Evolutionary conservation across 2,329 filamentous ascomycete genomes (phyloP).

Genomic region (Colletotrichum somersetense): DNA sequence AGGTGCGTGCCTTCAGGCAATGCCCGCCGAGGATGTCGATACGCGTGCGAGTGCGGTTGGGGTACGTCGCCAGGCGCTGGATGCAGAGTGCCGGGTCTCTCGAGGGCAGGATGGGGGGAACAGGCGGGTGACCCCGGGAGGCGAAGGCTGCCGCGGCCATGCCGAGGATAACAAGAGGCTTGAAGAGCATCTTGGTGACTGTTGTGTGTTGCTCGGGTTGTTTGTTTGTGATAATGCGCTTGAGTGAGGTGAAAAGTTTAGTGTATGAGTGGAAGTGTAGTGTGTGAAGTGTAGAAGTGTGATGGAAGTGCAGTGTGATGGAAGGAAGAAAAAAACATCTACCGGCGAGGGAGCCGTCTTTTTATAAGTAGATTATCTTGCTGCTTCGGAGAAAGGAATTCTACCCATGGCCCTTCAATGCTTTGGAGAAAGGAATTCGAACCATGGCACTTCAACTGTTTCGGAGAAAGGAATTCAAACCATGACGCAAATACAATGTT

Average conservation of each 20-base stretch:
- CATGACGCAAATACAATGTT: background rate
- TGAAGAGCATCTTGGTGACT: background rate
- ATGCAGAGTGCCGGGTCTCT: conserved; percentile 11
- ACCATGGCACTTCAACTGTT: background rate
- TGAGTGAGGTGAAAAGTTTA: background rate
- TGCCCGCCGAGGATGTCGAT: conserved; percentile 8
- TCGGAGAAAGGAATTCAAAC: too few relatives aligned
- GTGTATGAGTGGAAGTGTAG: background rate
- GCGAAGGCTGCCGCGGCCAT: background rate
- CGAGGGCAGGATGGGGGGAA: background rate
- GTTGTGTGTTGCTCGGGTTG: background rate
- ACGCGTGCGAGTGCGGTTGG: background rate
- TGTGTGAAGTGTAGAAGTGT: background rate
- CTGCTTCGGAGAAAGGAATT: too few relatives aligned
- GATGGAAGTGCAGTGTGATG: background rate
- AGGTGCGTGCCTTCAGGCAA: conserved; percentile 17
- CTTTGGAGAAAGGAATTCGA: background rate
- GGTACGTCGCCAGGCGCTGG: conserved; percentile 18
- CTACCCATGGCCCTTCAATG: background rate
- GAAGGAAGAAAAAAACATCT: background rate
- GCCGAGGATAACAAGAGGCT: background rate
- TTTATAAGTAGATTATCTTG: background rate
- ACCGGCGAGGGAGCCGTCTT: background rate
- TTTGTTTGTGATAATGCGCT: background rate
- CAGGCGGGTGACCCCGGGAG: background rate